phyloP scores from a whole-genome alignment of 2,329 filamentous ascomycete species.

The Fusarium xylarioides region DNA sequence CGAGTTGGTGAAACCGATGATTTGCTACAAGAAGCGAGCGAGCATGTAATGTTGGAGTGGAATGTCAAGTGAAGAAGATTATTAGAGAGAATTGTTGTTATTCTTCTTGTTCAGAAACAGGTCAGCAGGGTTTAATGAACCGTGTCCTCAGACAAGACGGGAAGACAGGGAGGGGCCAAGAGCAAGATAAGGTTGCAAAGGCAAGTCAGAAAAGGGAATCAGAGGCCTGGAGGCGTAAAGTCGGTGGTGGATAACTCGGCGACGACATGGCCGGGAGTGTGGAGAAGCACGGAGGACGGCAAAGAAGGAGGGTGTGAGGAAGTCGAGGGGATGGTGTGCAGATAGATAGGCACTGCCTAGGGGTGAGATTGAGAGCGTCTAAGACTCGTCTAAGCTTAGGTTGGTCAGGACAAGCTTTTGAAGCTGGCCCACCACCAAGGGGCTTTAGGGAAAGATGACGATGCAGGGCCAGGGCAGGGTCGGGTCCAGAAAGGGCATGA shows the following conservation, averaged over 20 bases:
- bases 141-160: slow-evolving; percentile 34
- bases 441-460: slow-evolving; percentile 38
- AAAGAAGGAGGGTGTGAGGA: slow-evolving; percentile 38
- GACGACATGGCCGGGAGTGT: slow-evolving; percentile 47
- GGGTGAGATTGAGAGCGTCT: slow-evolving; percentile 21
- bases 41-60: slow-evolving; percentile 8
- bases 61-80: neutral
- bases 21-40: slow-evolving; percentile 35
- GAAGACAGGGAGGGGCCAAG: slow-evolving; percentile 35
- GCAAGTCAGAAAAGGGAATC: slow-evolving; percentile 39
- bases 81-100: neutral
- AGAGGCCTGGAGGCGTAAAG: slow-evolving; percentile 36
- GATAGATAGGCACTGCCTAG: neutral
- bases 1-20: slow-evolving; percentile 28
- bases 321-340: slow-evolving; percentile 15
- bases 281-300: slow-evolving; percentile 44
- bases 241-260: slow-evolving; percentile 47
- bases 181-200: slow-evolving; percentile 45
- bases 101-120: slow-evolving; percentile 10
- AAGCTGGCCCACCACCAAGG: slow-evolving; percentile 39
- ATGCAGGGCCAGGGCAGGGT: slow-evolving; percentile 32
- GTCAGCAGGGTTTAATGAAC: slow-evolving; percentile 34
- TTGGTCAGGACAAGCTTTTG: slow-evolving; percentile 48
- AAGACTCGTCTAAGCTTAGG: slow-evolving; percentile 16
- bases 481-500: slow-evolving; percentile 17